Conservation (phyloP, 2,329 filamentous ascomycete species). For the Ceratocystis destructans region DNA sequence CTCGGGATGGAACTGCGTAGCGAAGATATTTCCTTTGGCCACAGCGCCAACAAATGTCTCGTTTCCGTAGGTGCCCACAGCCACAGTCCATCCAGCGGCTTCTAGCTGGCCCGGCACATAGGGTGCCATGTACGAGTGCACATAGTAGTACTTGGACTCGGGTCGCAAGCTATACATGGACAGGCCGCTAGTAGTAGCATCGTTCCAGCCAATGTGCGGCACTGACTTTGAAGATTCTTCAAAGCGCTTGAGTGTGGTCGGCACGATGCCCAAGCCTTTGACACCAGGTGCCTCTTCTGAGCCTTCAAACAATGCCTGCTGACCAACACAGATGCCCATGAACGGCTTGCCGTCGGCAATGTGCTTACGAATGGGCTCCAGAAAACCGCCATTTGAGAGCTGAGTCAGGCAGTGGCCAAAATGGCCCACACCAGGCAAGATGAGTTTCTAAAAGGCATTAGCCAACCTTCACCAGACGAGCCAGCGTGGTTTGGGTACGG, state of each 20-base stretch:
- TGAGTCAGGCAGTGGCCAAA: constrained; percentile 91
- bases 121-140: constrained; percentile 81
- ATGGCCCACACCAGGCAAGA: constrained; percentile 91
- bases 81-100: constrained; percentile 76
- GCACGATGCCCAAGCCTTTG: constrained; percentile 62
- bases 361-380: constrained; percentile 68
- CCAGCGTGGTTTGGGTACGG: background rate
- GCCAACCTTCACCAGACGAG: constrained; percentile 11
- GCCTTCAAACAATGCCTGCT: constrained; percentile 79
- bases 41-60: constrained; percentile 89
- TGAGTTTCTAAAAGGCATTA: constrained; percentile 54
- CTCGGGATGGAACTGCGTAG: constrained; percentile 94
- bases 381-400: constrained; percentile 66
- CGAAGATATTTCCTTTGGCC: constrained; percentile 70
- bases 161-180: constrained; percentile 64
- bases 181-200: constrained; percentile 49
- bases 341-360: constrained; percentile 89
- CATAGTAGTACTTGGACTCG: constrained; percentile 94
- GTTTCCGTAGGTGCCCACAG: constrained; percentile 71
- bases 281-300: constrained; percentile 65
- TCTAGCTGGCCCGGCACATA: constrained; percentile 65
- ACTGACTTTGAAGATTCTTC: constrained; percentile 68
- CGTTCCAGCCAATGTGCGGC: constrained; percentile 99
- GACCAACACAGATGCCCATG: constrained; percentile 91
- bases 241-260: constrained; percentile 60